Evolutionary conservation across 371 early-diverging fungal species (phyloP).

Genomic region (Mucor lusitanicus): DNA sequence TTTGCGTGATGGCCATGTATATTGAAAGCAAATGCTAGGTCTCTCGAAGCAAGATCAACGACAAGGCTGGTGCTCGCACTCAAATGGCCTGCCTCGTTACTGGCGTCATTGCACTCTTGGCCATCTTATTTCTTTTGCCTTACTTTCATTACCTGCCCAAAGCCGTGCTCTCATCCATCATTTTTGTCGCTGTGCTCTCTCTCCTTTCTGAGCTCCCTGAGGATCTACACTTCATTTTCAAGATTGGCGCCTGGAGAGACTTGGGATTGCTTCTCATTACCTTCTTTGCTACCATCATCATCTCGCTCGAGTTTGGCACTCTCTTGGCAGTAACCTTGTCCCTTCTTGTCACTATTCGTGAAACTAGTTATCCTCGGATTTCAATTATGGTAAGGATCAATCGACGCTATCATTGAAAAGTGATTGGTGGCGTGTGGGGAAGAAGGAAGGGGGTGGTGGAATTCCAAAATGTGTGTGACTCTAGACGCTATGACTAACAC

Average conservation of each 20-base stretch:
- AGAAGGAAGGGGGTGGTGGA: not conserved
- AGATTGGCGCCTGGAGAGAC: conserved; percentile 87
- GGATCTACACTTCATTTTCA: conserved; percentile 81
- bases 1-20: not conserved
- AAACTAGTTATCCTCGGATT: conserved; percentile 84
- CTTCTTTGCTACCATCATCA: conserved; percentile 78
- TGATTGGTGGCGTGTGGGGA: not conserved
- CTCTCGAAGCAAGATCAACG: conserved; percentile 87
- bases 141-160: conserved; percentile 86
- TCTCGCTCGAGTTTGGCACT: conserved; percentile 91
- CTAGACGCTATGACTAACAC: not conserved
- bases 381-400: conserved; percentile 66
- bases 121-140: conserved; percentile 78
- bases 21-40: conserved; percentile 36
- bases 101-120: conserved; percentile 72
- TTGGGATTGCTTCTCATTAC: conserved; percentile 77
- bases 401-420: not conserved
- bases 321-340: conserved; percentile 84
- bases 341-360: conserved; percentile 86
- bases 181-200: conserved; percentile 83
- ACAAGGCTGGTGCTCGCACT: conserved; percentile 86
- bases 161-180: conserved; percentile 82
- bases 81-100: conserved; percentile 87
- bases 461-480: not conserved
- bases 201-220: conserved; percentile 80